Percentiles rank a stretch among this genome's conserved stretches.
These are phyloP conservation scores for Pythium plurisporium DNA, from an alignment of 352 stramenopile genomes.

Conservation along the genomic window DNA sequence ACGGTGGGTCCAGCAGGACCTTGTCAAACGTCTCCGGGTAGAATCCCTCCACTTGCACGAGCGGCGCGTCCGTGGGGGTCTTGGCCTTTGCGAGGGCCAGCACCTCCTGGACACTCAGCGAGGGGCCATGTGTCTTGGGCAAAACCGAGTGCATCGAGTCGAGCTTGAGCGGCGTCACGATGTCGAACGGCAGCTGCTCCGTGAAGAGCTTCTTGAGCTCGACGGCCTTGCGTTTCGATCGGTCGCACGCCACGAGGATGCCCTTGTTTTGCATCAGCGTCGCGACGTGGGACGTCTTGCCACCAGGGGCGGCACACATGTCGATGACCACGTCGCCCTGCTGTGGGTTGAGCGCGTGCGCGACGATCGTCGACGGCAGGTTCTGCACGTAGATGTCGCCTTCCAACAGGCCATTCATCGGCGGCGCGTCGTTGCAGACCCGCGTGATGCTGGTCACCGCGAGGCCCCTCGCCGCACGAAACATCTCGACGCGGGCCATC, in stretches of 20 bases:
- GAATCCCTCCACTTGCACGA: slow-evolving; percentile 85
- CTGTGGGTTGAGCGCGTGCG: slow-evolving; percentile 82
- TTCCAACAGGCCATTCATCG: slow-evolving; percentile 83
- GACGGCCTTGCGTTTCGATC: slow-evolving; percentile 87
- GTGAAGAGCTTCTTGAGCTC: slow-evolving; percentile 76
- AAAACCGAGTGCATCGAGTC: slow-evolving; percentile 89
- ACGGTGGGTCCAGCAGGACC: slow-evolving; percentile 91
- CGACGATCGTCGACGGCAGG: slow-evolving; percentile 90
- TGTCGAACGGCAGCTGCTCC: slow-evolving; percentile 48
- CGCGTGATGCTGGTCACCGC: slow-evolving; percentile 60
- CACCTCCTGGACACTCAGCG: slow-evolving; percentile 50
- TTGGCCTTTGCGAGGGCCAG: slow-evolving; percentile 45
- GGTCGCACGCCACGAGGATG: slow-evolving; percentile 84
- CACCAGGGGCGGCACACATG: slow-evolving; percentile 92
- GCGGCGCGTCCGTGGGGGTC: slow-evolving; percentile 42
- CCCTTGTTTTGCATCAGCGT: slow-evolving; percentile 90
- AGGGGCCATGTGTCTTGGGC: slow-evolving; percentile 31
- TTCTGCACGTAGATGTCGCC: slow-evolving; percentile 92
- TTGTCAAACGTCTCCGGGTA: slow-evolving; percentile 92
- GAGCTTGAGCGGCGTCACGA: slow-evolving; percentile 56
- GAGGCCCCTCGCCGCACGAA: slow-evolving; percentile 57
- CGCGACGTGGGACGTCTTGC: slow-evolving; percentile 92
- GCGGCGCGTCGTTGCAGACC: slow-evolving; percentile 78
- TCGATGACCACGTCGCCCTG: slow-evolving; percentile 87
- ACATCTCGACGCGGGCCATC: slow-evolving; percentile 80